phyloP scores from a whole-genome alignment of 2,329 filamentous ascomycete species.

The Pleoardoris graminearum region DNA sequence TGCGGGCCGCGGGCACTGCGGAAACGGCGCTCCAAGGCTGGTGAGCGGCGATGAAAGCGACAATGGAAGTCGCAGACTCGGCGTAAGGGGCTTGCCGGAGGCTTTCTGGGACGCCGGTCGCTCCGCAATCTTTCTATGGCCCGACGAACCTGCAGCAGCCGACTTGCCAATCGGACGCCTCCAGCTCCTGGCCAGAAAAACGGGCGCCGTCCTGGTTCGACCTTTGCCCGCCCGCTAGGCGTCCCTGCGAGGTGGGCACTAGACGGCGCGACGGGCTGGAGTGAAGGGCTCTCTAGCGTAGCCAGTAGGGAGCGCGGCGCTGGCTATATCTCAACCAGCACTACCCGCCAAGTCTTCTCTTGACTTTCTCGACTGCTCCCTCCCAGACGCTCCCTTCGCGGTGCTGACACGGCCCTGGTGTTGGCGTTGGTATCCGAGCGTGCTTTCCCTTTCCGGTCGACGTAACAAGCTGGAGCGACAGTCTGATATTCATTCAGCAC shows the following conservation, averaged over 20 bases:
- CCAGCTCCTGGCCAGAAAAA: slow-evolving; percentile 20
- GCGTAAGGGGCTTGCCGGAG: neutral
- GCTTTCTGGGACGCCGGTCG: slow-evolving; percentile 20
- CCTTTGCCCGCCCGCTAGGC: slow-evolving; percentile 31
- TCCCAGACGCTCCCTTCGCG: neutral
- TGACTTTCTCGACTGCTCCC: neutral
- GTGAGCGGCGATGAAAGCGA: slow-evolving; percentile 5
- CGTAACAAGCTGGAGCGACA: neutral
- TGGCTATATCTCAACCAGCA: slow-evolving; percentile 4
- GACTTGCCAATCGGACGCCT: slow-evolving; percentile 20
- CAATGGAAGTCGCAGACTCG: neutral
- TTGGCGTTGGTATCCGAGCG: neutral
- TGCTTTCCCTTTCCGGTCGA: neutral
- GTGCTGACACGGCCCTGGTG: neutral
- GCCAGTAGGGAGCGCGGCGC: slow-evolving; percentile 6
- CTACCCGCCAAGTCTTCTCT: neutral
- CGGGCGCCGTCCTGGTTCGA: slow-evolving; percentile 33
- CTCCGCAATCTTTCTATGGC: slow-evolving; percentile 35
- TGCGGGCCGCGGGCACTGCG: neutral
- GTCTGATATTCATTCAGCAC: neutral
- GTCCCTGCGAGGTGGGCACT: slow-evolving; percentile 32
- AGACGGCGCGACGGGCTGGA: slow-evolving; percentile 16
- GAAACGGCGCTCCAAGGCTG: neutral
- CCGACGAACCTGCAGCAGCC: slow-evolving; percentile 14
- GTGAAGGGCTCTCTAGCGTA: slow-evolving; percentile 4